phyloP scores from a whole-genome alignment of 805 yeast species.

The Teunomyces kruisii region DNA sequence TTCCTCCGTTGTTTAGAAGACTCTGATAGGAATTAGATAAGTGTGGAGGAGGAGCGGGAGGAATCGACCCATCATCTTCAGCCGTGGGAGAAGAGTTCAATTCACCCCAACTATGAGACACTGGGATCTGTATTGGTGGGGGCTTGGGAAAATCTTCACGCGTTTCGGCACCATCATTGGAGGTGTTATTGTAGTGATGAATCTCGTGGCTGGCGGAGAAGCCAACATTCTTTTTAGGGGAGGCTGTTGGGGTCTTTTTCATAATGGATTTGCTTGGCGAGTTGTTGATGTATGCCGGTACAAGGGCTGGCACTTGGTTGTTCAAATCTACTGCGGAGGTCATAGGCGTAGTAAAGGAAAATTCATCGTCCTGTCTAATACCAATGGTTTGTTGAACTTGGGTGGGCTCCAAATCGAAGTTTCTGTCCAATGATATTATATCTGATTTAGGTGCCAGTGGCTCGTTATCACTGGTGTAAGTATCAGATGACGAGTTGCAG shows the following conservation, averaged over 20 bases:
- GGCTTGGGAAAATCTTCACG: neutral
- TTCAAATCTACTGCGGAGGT: constrained; percentile 17
- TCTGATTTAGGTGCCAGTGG: constrained; percentile 4
- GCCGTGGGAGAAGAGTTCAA: constrained; percentile 12
- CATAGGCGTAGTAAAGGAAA: constrained; percentile 24
- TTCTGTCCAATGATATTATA: constrained; percentile 17
- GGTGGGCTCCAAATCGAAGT: constrained; percentile 20
- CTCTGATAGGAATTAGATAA: constrained; percentile 6
- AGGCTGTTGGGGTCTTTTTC: constrained; percentile 26
- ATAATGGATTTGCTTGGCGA: constrained; percentile 43
- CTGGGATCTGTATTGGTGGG: constrained; percentile 4
- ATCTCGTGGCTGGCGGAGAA: constrained; percentile 29
- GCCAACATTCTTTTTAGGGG: constrained; percentile 42
- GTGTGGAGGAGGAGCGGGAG: constrained; percentile 14
- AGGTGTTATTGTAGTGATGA: constrained; percentile 25
- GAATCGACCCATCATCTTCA: constrained; percentile 14
- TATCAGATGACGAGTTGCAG: constrained; percentile 42
- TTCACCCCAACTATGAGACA: constrained; percentile 22
- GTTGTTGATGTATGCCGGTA: constrained; percentile 7
- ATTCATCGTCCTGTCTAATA: constrained; percentile 20
- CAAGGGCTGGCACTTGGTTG: neutral
- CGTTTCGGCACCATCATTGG: constrained; percentile 2
- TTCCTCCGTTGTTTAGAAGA: constrained; percentile 1
- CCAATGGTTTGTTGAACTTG: constrained; percentile 2
- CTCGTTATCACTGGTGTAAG: constrained; percentile 37